A percentile compares a stretch with the other conserved stretches of the same genome.
Conservation (phyloP, 2,329 filamentous ascomycete genomes). For the Hypoxylon sp. region DNA sequence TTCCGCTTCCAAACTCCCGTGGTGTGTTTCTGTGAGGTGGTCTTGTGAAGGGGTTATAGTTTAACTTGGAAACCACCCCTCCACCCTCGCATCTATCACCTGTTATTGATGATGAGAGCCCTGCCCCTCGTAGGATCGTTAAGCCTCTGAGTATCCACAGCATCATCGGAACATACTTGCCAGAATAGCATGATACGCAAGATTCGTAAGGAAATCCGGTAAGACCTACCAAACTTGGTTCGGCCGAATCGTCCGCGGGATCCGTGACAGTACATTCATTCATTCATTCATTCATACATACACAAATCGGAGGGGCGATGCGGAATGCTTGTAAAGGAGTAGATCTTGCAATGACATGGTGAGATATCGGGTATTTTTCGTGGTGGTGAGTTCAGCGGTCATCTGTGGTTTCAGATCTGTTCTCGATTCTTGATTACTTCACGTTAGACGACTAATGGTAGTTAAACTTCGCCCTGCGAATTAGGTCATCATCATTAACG, state of each 20-base stretch:
- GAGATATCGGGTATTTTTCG: no score
- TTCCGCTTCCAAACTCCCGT: constrained; percentile 1
- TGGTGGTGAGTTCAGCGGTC: no score
- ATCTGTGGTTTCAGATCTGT: no score
- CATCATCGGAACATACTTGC: no score
- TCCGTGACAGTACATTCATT: not conserved
- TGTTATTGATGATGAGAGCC: constrained; percentile 16
- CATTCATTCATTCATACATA: no score
- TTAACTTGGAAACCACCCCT: constrained; percentile 5
- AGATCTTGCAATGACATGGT: no score
- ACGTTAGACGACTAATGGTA: not conserved
- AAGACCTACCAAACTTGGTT: constrained; percentile 9
- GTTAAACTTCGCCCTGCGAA: constrained; percentile 7
- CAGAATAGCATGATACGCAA: no score
- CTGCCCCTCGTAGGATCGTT: constrained; percentile 34
- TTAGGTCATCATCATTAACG: no score
- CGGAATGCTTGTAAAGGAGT: no score
- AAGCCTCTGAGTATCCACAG: constrained; percentile 27
- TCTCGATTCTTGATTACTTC: no score
- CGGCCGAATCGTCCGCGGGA: not conserved
- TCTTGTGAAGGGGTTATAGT: constrained; percentile 9
- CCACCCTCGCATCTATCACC: not conserved
- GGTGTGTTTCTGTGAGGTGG: not conserved
- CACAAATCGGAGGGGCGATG: constrained; percentile 6
- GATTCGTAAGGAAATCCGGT: constrained; percentile 3